phyloP scores from a whole-genome alignment of 108 stramenopile genomes.

The Bacterosira constricta region DNA sequence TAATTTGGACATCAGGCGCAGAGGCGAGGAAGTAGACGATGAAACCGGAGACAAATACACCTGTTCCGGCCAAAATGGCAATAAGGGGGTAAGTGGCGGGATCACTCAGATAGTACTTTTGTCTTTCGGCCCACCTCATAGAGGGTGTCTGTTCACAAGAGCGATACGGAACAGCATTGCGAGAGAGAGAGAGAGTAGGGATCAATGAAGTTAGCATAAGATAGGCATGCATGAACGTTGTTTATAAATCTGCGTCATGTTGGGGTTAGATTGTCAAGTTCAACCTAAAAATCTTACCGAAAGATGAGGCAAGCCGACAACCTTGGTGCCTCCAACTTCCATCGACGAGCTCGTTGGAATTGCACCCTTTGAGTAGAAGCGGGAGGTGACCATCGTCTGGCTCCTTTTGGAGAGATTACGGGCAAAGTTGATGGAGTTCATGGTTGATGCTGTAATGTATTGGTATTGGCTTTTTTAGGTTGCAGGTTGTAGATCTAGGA shows the following conservation, averaged over 20 bases:
- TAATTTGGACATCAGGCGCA: conserved; percentile 37
- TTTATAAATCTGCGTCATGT: no score
- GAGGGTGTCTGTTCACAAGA: conserved; percentile 28
- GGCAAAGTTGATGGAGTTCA: conserved; percentile 37
- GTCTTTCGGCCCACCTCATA: conserved; percentile 44
- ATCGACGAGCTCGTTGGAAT: conserved; percentile 26
- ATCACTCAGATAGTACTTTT: conserved; percentile 45
- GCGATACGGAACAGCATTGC: neutral
- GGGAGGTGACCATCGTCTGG: conserved; percentile 15
- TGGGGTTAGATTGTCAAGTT: neutral
- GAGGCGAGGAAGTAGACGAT: conserved; percentile 17
- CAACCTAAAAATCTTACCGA: conserved; percentile 33
- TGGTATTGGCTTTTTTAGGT: neutral
- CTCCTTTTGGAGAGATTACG: conserved; percentile 14
- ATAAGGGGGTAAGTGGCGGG: conserved; percentile 35
- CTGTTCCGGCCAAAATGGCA: conserved; percentile 19
- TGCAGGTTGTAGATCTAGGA: neutral
- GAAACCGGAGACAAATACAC: conserved; percentile 22
- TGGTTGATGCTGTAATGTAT: neutral
- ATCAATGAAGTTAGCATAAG: neutral
- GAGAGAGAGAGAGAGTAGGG: neutral
- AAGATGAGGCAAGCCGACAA: conserved; percentile 28
- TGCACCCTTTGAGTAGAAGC: conserved; percentile 32
- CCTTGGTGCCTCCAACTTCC: conserved; percentile 29
- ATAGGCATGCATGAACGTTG: no score